These are phyloP conservation scores for Thinopyrum elongatum DNA, from an alignment of 176 grass and related monocot species.

Conservation along the genomic window DNA sequence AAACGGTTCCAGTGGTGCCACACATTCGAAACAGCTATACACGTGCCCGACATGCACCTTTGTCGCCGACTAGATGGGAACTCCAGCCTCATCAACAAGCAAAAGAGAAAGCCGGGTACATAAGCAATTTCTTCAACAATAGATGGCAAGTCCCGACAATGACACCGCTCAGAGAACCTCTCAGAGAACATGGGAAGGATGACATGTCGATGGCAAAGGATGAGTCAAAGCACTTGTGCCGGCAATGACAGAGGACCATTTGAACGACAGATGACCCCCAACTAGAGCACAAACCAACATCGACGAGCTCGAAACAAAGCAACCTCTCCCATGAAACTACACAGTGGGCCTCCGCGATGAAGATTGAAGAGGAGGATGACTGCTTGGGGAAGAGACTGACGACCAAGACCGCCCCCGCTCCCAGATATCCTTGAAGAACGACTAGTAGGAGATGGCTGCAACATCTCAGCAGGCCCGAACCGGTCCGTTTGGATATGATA, in stretches of 20 bases:
- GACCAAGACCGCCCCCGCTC: neutral
- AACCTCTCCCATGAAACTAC: neutral
- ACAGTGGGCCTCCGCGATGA: neutral
- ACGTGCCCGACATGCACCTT: neutral
- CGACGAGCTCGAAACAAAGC: neutral
- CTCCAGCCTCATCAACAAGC: neutral
- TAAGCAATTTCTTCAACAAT: neutral
- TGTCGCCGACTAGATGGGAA: neutral
- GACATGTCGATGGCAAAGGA: neutral
- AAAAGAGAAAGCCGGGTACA: neutral
- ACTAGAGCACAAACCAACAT: neutral
- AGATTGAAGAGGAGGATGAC: neutral
- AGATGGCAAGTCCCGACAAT: neutral
- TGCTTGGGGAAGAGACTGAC: neutral
- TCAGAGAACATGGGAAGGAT: neutral
- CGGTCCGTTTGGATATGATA: neutral
- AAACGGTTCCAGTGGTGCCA: neutral
- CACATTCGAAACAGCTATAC: neutral
- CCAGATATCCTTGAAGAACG: neutral
- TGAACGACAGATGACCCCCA: neutral
- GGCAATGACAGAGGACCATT: neutral
- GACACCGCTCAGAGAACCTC: too few species aligned
- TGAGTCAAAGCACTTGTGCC: neutral
- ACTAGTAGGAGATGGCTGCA: neutral
- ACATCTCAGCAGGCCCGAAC: neutral